phyloP scores from a whole-genome alignment of 2,329 filamentous ascomycete genomes.

The Pestalotiopsis sp. region DNA sequence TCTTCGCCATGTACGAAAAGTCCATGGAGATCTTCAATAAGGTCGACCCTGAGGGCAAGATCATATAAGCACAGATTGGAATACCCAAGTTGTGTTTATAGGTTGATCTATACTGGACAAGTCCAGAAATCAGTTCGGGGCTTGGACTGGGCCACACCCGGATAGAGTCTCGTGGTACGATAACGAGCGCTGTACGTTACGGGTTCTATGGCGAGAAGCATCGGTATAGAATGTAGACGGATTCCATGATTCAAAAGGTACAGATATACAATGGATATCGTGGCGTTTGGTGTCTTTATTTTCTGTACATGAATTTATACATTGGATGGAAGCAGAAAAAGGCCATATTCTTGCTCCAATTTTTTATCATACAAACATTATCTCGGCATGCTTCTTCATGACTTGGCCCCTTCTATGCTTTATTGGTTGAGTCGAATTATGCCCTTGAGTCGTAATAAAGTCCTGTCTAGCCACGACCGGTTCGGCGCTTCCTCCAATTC shows the following conservation, averaged over 20 bases:
- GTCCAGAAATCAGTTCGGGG: background rate
- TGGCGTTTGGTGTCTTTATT: background rate
- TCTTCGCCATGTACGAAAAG: constrained; percentile 99
- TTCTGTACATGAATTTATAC: background rate
- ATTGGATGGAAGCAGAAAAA: background rate
- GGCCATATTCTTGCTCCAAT: background rate
- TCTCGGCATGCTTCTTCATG: background rate
- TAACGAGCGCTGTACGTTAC: background rate
- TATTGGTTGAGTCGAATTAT: constrained; percentile 58
- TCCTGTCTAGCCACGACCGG: constrained; percentile 53
- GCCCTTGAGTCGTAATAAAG: constrained; percentile 59
- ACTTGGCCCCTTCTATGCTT: background rate
- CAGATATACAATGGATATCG: background rate
- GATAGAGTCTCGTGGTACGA: too few relatives aligned
- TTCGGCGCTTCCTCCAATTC: constrained; percentile 67
- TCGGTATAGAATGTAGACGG: constrained; percentile 15
- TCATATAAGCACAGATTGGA: constrained; percentile 58
- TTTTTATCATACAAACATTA: background rate
- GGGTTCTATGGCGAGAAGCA: constrained; percentile 5
- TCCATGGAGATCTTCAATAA: constrained; percentile 84
- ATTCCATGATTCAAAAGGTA: constrained; percentile 10
- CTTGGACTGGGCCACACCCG: background rate
- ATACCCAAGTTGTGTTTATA: background rate
- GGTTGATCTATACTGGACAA: background rate
- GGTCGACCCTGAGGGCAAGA: constrained; percentile 81